phyloP scores from a whole-genome alignment of 108 stramenopile genomes.

The Epithemia pelagica region DNA sequence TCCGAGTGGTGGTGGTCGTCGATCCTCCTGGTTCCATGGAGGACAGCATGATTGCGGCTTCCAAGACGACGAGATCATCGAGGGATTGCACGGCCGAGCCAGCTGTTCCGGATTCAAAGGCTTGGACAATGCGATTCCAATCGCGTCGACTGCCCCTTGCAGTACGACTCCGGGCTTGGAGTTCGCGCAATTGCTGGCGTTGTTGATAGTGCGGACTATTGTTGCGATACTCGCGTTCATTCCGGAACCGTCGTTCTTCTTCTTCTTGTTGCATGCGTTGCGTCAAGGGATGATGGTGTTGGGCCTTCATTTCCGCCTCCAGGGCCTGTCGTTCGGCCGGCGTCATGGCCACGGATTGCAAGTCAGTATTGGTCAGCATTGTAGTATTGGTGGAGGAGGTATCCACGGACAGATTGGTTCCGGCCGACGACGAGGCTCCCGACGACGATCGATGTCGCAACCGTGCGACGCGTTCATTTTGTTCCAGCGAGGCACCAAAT shows the following conservation, averaged over 20 bases:
- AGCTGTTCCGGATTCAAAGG: conserved; percentile 25
- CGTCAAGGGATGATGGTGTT: conserved; percentile 58
- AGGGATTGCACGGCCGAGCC: conserved; percentile 21
- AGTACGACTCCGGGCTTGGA: conserved; percentile 2
- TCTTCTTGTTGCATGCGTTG: conserved; percentile 55
- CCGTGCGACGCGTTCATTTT: conserved; percentile 42
- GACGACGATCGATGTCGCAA: conserved; percentile 40
- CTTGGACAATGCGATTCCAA: conserved; percentile 36
- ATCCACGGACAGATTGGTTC: background rate
- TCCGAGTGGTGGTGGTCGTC: too few species aligned
- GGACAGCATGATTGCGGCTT: conserved; percentile 57
- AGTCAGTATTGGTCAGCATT: conserved; percentile 3
- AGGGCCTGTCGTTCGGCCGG: conserved; percentile 58
- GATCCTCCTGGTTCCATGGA: too few species aligned
- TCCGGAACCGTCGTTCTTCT: conserved; percentile 51
- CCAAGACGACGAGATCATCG: conserved; percentile 67
- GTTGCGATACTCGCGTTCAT: conserved; percentile 46
- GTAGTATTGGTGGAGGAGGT: conserved; percentile 5
- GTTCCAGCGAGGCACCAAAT: conserved; percentile 65
- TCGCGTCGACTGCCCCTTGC: conserved; percentile 30
- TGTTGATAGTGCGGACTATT: background rate
- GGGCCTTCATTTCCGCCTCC: conserved; percentile 67
- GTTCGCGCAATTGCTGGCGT: background rate
- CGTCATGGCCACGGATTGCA: conserved; percentile 49
- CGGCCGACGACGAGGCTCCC: conserved; percentile 21